phyloP scores from a whole-genome alignment of 148 eudicot genomes.

The Rhododendron ovatum region DNA sequence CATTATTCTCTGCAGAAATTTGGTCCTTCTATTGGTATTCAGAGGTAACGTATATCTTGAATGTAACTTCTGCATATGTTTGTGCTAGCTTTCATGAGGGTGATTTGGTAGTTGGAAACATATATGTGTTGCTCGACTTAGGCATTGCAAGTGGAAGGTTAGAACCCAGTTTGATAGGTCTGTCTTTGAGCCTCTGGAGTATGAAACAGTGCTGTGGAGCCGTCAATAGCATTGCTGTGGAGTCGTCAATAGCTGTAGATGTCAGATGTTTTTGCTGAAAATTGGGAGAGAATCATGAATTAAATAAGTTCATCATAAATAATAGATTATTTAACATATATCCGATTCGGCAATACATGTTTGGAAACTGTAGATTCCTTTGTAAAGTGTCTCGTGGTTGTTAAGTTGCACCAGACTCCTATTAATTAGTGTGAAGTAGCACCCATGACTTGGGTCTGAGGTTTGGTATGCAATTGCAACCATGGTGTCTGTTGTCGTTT shows the following conservation, averaged over 20 bases:
- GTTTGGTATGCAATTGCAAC: background rate
- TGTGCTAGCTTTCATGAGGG: background rate
- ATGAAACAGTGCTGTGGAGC: background rate
- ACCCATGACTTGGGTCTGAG: background rate
- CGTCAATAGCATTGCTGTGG: background rate
- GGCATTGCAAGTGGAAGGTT: background rate
- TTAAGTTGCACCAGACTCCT: background rate
- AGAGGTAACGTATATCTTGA: slow-evolving; percentile 13
- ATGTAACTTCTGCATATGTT: background rate
- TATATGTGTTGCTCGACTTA: background rate
- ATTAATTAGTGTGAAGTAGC: background rate
- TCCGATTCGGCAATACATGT: background rate
- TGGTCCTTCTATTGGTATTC: slow-evolving; percentile 11
- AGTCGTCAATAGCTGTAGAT: background rate
- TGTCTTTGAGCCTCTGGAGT: background rate
- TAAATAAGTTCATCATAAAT: background rate
- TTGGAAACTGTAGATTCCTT: background rate
- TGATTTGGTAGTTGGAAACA: background rate
- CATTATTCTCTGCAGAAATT: slow-evolving; percentile 10
- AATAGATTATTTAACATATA: background rate
- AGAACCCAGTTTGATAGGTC: background rate
- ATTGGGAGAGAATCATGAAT: background rate
- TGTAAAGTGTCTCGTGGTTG: background rate
- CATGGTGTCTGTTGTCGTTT: background rate
- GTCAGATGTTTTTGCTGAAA: background rate